Percentiles rank a stretch among this genome's conserved stretches.
phyloP scores from a whole-genome alignment of 257 asterid species.

The Petunia axillaris region DNA sequence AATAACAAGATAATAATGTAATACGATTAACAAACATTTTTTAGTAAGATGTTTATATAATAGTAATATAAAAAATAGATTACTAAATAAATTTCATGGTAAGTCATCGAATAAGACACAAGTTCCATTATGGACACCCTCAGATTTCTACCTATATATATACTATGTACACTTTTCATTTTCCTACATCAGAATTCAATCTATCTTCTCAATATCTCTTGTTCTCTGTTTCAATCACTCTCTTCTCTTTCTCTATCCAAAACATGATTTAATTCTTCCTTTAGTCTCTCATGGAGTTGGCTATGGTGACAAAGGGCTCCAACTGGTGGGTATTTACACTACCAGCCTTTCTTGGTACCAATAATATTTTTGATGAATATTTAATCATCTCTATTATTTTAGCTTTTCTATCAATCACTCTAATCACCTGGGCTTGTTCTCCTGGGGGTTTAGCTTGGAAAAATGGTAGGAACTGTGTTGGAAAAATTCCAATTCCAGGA shows the following conservation, averaged over 20 bases:
- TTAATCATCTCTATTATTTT: not conserved
- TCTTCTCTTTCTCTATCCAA: not conserved
- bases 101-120: too few relatives aligned
- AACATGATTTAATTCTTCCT: not conserved
- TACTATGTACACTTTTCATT: not conserved
- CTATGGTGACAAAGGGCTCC: slow-evolving; percentile 28
- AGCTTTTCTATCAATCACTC: slow-evolving; percentile 27
- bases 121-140: too few relatives aligned
- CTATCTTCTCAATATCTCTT: too few relatives aligned
- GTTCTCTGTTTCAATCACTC: not conserved
- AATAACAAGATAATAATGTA: too few relatives aligned
- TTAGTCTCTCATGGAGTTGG: not conserved
- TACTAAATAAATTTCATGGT: too few relatives aligned
- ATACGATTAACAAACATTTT: too few relatives aligned
- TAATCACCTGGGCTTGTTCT: slow-evolving; percentile 54
- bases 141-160: not conserved
- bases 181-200: not conserved
- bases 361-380: slow-evolving; percentile 25
- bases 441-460: slow-evolving; percentile 60
- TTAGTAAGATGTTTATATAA: too few relatives aligned
- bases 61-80: too few relatives aligned
- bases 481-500: slow-evolving; percentile 51
- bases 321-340: slow-evolving; percentile 48
- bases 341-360: slow-evolving; percentile 46
- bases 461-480: slow-evolving; percentile 39